Base-by-base conservation (phyloP, 345 rosid genomes). In the Garcia nutans region DNA sequence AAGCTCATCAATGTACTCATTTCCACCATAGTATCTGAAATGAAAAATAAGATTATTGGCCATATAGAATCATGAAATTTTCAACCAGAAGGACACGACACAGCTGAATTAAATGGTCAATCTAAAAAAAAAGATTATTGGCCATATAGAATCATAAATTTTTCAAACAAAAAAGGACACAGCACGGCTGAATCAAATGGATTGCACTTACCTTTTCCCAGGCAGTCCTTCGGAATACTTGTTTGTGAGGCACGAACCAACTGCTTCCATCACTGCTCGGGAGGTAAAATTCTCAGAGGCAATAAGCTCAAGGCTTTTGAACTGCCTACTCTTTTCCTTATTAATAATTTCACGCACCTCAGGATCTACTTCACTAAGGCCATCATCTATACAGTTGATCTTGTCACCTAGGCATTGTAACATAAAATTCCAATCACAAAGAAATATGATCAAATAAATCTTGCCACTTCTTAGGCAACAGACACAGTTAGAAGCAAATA, bases 231-330 rank as follows among this genome's bases (percentile, higher is more conserved):
- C 94, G 68, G 99, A 95, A 73, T 90, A 91, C 87, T 95, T 95
- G 84, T 93, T 92, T 70, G 94, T 93, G 71, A 92, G 91, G 82
- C 99, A 92, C 49, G 99, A 95, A 10, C 99, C 97, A 82, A 91
- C 93, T 19, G 97, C 95, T 83, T 93, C 97, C 97, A 95, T 93
- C 71, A 95, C 99, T 1, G 96, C 97, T 68, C 89, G 89, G 20
- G 97, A 95, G 1, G 97, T 95, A 80, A 95, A 95, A 74, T 95
- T 95, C 87, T 91, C 99, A 0, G 99, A 95, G 6, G 97, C 97
- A 78, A 91, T 93, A 73, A 95, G 96, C 86, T 91, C 97, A 74
- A 95, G 96, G 80, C 96, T 95, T 82, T 83, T 91, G 68, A 91
- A 95, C 52, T 95, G 97, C 84, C 99, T 87, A 71, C 86, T 83